Conservation (phyloP, 2,329 filamentous ascomycete genomes). For the Apiospora pterosperma region DNA sequence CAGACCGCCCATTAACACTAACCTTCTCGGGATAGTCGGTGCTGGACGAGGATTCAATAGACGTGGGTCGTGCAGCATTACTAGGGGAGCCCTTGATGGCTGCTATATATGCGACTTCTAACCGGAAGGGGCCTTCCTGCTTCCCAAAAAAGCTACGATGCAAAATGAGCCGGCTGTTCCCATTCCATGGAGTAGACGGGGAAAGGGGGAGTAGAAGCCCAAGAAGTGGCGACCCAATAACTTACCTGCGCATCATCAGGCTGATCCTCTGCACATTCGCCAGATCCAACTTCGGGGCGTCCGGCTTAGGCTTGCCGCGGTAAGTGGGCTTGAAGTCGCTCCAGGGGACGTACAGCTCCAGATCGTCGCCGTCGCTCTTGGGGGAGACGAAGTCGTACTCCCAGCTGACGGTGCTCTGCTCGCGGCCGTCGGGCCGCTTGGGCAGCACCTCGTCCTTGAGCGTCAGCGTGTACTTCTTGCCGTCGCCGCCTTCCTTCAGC, state of each 20-base stretch:
- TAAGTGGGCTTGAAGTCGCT: slow-evolving; percentile 67
- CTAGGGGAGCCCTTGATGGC: slow-evolving; percentile 24
- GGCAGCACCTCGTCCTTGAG: slow-evolving; percentile 67
- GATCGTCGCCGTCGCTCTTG: slow-evolving; percentile 22
- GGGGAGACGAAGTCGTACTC: slow-evolving; percentile 61
- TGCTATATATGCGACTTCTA: slow-evolving; percentile 53
- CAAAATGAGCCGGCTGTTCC: slow-evolving; percentile 16
- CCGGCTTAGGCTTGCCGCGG: slow-evolving; percentile 61
- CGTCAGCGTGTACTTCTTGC: slow-evolving; percentile 69
- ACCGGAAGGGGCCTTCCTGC: slow-evolving; percentile 65
- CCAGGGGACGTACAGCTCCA: slow-evolving; percentile 58
- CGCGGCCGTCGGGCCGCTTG: slow-evolving; percentile 59
- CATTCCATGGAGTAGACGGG: neutral
- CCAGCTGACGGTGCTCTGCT: slow-evolving; percentile 69
- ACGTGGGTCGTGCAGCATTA: neutral
- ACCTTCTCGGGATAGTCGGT: neutral
- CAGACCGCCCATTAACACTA: neutral
- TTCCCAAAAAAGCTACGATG: slow-evolving; percentile 65
- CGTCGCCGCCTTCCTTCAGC: slow-evolving; percentile 42
- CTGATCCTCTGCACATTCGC: slow-evolving; percentile 62
- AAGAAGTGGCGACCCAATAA: slow-evolving; percentile 6
- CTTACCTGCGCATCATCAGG: slow-evolving; percentile 78
- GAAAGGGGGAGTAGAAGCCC: neutral
- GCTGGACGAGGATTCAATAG: neutral
- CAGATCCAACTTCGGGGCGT: slow-evolving; percentile 57